Conservation (phyloP, 106 monocot species). For the Dioscorea alata region DNA sequence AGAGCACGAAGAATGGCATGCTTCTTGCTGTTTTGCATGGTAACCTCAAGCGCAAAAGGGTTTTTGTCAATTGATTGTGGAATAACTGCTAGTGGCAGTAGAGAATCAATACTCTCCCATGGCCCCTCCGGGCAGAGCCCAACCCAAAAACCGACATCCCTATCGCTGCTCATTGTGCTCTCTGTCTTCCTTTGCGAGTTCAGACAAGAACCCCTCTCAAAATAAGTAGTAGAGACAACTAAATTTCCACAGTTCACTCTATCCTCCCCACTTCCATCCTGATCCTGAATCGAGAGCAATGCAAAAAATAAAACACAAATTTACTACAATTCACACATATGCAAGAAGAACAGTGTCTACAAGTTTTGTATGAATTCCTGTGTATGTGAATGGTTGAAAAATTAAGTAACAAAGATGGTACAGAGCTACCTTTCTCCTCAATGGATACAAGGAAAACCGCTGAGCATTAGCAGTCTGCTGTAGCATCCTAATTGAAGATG, state of each 20-base stretch:
- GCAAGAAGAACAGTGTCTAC: too few relatives aligned
- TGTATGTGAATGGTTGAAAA: neutral
- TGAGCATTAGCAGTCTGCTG: conserved; percentile 44
- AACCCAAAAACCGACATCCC: conserved; percentile 66
- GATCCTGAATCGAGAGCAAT: conserved; percentile 25
- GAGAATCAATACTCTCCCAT: conserved; percentile 74
- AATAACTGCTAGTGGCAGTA: conserved; percentile 55
- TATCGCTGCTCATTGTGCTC: conserved; percentile 17
- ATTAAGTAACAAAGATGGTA: neutral
- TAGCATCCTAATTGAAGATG: conserved; percentile 65
- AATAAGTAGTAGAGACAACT: conserved; percentile 54
- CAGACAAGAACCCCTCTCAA: conserved; percentile 47
- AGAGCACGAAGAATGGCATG: conserved; percentile 81
- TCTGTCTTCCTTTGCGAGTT: conserved; percentile 27
- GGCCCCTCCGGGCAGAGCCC: conserved; percentile 72
- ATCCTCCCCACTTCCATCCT: conserved; percentile 20
- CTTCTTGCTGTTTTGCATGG: conserved; percentile 67
- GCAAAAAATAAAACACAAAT: neutral
- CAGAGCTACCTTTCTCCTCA: conserved; percentile 48
- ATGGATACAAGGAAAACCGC: conserved; percentile 40
- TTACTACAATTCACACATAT: neutral
- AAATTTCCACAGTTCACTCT: conserved; percentile 42
- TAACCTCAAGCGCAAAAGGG: conserved; percentile 74
- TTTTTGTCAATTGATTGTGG: conserved; percentile 65
- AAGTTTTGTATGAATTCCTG: too few relatives aligned